Base-by-base conservation (phyloP, 352 stramenopile genomes). In the Phytophthora citricola region DNA sequence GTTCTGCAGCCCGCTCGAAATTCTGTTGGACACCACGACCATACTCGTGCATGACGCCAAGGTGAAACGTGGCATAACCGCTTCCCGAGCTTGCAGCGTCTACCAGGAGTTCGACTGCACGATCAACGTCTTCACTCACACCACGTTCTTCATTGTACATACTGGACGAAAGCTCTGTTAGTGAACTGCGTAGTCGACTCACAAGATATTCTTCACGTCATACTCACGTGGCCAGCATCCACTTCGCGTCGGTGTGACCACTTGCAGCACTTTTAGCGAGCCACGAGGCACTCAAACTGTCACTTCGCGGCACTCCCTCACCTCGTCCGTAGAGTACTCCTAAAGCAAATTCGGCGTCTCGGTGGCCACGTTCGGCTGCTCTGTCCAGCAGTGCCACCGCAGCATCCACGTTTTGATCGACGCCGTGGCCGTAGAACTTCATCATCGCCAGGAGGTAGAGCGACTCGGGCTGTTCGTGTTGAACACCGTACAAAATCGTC, bases 31-130 rank as follows among this genome's bases (percentile, higher is more conserved):
- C 67, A 3, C 84, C 84, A 43, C 84, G 73, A 36, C 79, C 79
- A 59, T 88, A 88, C 43, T 88, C 79, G 61, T 70, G n/a, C 69
- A 86, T 69, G 29, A 88, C 36, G 10, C 69, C 79, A n/a, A 87
- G 59, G 39, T 79, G 76, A 38, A 85, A 78, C 31, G 63, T 63
- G 9, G 73, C 78, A 26, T 74, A 56, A 1, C 53, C 48, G 49
- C 64, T 82, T 12, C 54, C 55, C 8, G 41, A 50, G 6, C 12
- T 53, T 15, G 24, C 68, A 7, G 78, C 76, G 5, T 79, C 67
- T 15, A 63, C 44, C 29, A 87, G 60, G 20, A 87, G 54, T 11
- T 69, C 50, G 1, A 77, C 47, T 10, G 78, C 76, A 14, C 71
- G 73, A 38, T 32, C 31, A 2, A 72, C 51, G 47, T 82, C 65